phyloP scores from a whole-genome alignment of 805 yeast genomes.

The Debaryomyces castellii region DNA sequence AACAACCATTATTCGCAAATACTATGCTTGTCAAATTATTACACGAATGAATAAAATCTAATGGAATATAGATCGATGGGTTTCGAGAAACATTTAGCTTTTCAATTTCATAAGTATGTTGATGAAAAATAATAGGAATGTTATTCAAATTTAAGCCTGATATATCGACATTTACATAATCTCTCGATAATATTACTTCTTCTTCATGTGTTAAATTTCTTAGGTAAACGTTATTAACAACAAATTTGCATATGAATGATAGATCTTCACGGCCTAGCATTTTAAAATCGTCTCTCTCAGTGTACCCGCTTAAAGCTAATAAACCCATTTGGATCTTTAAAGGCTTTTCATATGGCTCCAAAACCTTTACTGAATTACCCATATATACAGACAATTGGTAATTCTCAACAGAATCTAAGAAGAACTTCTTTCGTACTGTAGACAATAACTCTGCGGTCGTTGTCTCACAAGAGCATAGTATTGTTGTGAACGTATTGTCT shows the following conservation, averaged over 20 bases:
- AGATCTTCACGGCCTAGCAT: constrained; percentile 83
- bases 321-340: constrained; percentile 73
- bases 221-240: constrained; percentile 61
- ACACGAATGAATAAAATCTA: constrained; percentile 83
- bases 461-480: constrained; percentile 76
- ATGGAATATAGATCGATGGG: constrained; percentile 80
- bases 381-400: constrained; percentile 73
- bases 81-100: constrained; percentile 81
- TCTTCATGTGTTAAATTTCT: constrained; percentile 66
- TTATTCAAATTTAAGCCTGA: constrained; percentile 74
- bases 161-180: constrained; percentile 72
- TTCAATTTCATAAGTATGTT: constrained; percentile 77
- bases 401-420: constrained; percentile 66
- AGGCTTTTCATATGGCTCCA: constrained; percentile 74
- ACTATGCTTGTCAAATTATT: constrained; percentile 64
- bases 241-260: constrained; percentile 78
- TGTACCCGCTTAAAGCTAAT: constrained; percentile 73
- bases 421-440: constrained; percentile 74
- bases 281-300: constrained; percentile 70
- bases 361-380: constrained; percentile 72
- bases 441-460: constrained; percentile 73
- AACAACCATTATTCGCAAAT: constrained; percentile 71
- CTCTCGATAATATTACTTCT: constrained; percentile 62
- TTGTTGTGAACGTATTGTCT: constrained; percentile 82
- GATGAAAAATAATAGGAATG: constrained; percentile 80